Base-by-base conservation (phyloP, 2,329 filamentous ascomycete species). In the Penicillium brasilianum region DNA sequence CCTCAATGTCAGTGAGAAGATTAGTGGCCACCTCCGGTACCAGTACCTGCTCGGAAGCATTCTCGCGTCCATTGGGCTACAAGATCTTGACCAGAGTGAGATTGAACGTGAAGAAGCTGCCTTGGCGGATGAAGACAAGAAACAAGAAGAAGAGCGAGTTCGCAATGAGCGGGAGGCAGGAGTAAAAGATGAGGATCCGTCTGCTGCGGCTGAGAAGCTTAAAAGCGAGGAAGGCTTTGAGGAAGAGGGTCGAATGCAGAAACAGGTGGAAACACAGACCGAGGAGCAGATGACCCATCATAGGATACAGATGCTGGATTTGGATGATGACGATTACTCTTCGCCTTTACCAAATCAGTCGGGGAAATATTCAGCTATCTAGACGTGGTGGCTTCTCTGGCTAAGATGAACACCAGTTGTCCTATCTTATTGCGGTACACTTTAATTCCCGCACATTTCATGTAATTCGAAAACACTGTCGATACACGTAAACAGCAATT, bases 21-120 rank as follows among this genome's bases (percentile, higher is more conserved):
- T 91, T 55, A 86, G 81, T 65, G 89, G 88, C 16, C 91, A 94
- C 76, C 76, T 91, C 61, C 83, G 87, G 66, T 93, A 93, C 73
- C 85, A 88, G 60, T 85, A 85, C 69, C 79, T 92, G 54, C 81
- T 89, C 9, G 88, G 89, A 16, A 83, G 80, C 46, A 88, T 93
- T 60, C 78, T 95, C 32, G 82, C 84, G 62, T 85, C 85, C 48
- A 84, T 92, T 55, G 85, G 86, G 1, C 89, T 90, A 80, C 90
- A 92, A 69, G 87, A 90, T 69, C 74, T 91, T 55, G 82, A 87
- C 59, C 71, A 75, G 20, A 68, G 69, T 6, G 79, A 82, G 51
- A 71, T 82, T 1, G 75, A 79, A n/a, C 74, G 73, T 9, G 80
- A 83, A 64, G 76, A 75, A 60, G 72, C 78, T 54, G 76, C 76